These are phyloP conservation scores for Aureoboletus auriporus DNA, from an alignment of 768 basidiomycete species.

Conservation along the genomic window DNA sequence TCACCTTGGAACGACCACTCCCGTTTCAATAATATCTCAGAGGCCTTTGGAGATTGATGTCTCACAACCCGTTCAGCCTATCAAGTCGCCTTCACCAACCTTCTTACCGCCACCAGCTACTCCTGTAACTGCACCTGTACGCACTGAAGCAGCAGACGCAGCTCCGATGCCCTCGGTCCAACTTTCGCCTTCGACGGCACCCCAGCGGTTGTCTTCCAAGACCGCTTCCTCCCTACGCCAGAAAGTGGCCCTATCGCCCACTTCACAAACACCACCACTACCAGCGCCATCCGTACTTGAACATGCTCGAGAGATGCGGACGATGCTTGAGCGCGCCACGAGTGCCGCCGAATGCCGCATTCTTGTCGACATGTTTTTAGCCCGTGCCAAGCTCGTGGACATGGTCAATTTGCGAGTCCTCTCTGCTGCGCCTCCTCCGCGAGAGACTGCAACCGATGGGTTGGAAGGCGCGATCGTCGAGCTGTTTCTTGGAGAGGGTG, in stretches of 20 bases:
- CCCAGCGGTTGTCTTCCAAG: conserved; percentile 17
- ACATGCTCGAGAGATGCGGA: conserved; percentile 63
- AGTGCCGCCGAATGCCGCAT: conserved; percentile 81
- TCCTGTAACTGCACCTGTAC: conserved; percentile 1
- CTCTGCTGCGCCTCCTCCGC: conserved; percentile 34
- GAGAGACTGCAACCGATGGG: conserved; percentile 20
- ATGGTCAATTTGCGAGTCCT: conserved; percentile 26
- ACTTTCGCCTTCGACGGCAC: not conserved
- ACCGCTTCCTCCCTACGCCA: conserved; percentile 2
- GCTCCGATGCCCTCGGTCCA: not conserved
- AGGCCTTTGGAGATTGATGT: conserved; percentile 4
- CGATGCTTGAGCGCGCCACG: conserved; percentile 62
- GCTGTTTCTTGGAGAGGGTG: conserved; percentile 33
- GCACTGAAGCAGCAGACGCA: not conserved
- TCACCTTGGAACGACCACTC: not conserved
- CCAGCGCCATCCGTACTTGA: conserved; percentile 33
- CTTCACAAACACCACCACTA: conserved; percentile 10
- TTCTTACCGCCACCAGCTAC: conserved; percentile 2
- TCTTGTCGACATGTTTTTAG: conserved; percentile 78
- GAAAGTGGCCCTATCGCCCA: conserved; percentile 11
- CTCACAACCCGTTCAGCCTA: conserved; percentile 2
- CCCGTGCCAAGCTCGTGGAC: conserved; percentile 48
- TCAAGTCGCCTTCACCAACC: conserved; percentile 2
- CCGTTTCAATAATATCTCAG: conserved; percentile 6
- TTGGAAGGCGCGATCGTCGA: conserved; percentile 54